These are phyloP conservation scores for Melastoma candidum DNA, from an alignment of 441 rosid species.

Conservation along the genomic window DNA sequence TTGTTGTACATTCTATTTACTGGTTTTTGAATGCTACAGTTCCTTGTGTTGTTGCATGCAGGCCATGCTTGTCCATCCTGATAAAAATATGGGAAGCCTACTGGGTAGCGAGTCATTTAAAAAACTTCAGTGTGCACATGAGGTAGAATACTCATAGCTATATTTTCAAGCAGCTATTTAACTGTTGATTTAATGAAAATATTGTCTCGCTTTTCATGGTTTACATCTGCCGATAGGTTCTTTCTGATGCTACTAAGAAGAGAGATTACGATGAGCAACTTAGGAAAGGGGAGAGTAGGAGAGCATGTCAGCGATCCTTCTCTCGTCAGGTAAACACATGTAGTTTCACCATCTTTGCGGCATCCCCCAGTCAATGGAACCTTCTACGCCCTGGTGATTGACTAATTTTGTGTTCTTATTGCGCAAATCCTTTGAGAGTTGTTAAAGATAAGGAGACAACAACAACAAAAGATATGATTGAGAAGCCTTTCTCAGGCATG, in stretches of 20 bases:
- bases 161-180: not conserved
- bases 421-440: too few relatives aligned
- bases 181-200: too few relatives aligned
- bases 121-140: slow-evolving; percentile 95
- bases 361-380: too few relatives aligned
- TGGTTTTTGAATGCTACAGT: slow-evolving; percentile 1
- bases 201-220: slow-evolving; percentile 7
- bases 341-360: not conserved
- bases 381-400: too few relatives aligned
- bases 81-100: slow-evolving; percentile 94
- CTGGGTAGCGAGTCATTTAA: slow-evolving; percentile 95
- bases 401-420: too few relatives aligned
- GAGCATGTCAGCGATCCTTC: slow-evolving; percentile 63
- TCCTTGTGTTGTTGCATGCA: slow-evolving; percentile 21
- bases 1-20: not conserved
- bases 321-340: slow-evolving; percentile 48
- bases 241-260: slow-evolving; percentile 80
- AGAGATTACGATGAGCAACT: slow-evolving; percentile 92
- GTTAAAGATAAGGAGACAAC: too few relatives aligned
- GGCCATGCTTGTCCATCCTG: slow-evolving; percentile 99
- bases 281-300: slow-evolving; percentile 76
- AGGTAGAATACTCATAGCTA: slow-evolving; percentile 34
- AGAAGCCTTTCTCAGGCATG: too few relatives aligned
- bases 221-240: slow-evolving; percentile 49
- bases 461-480: too few relatives aligned